phyloP scores from a whole-genome alignment of 225 moss, liverwort and hornwort species.

The Antitrichia curtipendula region DNA sequence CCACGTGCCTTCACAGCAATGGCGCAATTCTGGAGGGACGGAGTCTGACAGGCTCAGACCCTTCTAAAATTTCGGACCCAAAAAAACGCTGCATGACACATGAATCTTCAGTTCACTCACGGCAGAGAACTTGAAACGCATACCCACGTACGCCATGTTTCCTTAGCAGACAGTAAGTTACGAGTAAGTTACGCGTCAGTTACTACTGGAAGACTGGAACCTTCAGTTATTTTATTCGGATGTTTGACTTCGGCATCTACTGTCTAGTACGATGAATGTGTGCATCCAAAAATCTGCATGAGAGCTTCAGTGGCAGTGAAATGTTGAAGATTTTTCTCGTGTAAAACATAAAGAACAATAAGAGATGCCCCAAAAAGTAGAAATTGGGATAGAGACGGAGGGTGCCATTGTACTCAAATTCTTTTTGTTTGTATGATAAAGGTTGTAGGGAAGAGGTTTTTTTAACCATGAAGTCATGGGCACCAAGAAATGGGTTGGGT shows the following conservation, averaged over 20 bases:
- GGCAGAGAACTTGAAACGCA: not conserved
- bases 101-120: not conserved
- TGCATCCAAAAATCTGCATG: not conserved
- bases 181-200: not conserved
- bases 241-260: not conserved
- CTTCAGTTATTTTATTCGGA: not conserved
- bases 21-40: not conserved
- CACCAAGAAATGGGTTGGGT: not conserved
- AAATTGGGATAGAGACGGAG: not conserved
- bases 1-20: not conserved
- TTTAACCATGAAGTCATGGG: fast-evolving
- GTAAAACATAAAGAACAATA: not conserved
- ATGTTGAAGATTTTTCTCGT: not conserved
- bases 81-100: not conserved
- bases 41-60: not conserved
- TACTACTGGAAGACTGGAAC: not conserved
- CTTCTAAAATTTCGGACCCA: not conserved
- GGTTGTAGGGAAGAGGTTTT: not conserved
- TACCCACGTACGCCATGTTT: not conserved
- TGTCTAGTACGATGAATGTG: not conserved
- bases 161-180: not conserved
- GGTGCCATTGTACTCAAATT: not conserved
- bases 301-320: not conserved
- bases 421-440: no score
- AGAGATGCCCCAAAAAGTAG: not conserved